Percentiles rank a stretch among this genome's conserved stretches.
phyloP scores from a whole-genome alignment of 2,329 filamentous ascomycete species.

The Pyrenochaeta sp. region DNA sequence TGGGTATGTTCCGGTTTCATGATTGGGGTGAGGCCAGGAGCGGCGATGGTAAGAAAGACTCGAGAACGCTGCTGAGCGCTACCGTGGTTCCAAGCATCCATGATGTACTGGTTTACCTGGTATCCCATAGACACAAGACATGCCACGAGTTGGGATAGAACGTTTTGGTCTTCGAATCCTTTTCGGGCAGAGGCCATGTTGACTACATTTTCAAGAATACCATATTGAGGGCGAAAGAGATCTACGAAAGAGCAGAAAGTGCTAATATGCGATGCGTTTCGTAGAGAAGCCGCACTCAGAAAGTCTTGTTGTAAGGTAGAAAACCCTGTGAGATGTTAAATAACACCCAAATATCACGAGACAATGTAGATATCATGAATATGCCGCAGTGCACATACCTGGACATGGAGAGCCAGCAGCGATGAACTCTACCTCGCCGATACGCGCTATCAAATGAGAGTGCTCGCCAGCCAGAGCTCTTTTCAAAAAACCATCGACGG shows the following conservation, averaged over 20 bases:
- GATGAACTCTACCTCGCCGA: constrained; percentile 74
- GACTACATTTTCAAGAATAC: constrained; percentile 79
- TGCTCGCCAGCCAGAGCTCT: constrained; percentile 61
- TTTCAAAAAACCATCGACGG: constrained; percentile 73
- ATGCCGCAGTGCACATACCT: constrained; percentile 11
- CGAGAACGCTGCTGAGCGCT: constrained; percentile 71
- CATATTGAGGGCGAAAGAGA: constrained; percentile 77
- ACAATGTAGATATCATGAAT: not conserved
- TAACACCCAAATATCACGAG: not conserved
- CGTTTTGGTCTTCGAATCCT: constrained; percentile 63
- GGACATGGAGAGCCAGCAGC: constrained; percentile 80
- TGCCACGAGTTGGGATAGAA: constrained; percentile 77
- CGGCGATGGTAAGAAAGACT: constrained; percentile 76
- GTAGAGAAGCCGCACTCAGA: constrained; percentile 63
- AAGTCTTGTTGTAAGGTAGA: constrained; percentile 69
- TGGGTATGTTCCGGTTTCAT: constrained; percentile 68
- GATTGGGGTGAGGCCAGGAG: constrained; percentile 69
- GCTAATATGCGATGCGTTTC: constrained; percentile 79
- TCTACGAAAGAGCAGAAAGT: constrained; percentile 80
- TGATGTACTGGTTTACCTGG: constrained; percentile 72
- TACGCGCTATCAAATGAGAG: constrained; percentile 58
- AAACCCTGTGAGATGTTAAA: constrained; percentile 61
- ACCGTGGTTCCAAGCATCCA: constrained; percentile 75
- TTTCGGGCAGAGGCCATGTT: constrained; percentile 65
- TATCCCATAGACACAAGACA: constrained; percentile 80